Evolutionary conservation across 495 filamentous ascomycete species (phyloP), one percentile per base, ranked within the genome.

Genomic region (Aspergillus saccharolyticus): DNA sequence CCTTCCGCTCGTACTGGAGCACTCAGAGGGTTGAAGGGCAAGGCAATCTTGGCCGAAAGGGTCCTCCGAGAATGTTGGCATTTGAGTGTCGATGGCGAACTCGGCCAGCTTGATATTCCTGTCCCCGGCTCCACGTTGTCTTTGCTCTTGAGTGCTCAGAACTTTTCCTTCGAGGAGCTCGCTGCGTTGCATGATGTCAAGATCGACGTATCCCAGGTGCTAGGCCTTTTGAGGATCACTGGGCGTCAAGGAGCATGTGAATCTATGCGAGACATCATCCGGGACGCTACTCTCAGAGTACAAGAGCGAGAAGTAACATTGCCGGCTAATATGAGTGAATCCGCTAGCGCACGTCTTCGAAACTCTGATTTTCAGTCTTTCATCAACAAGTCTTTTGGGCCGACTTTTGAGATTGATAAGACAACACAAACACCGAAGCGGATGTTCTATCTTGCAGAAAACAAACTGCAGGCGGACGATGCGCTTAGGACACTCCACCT

Each of bases 21-120:
- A 16, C 28, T 62, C 18, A 59, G 57, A 42, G 59, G 54, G 14
- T 48, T 67, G 19, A 70, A 59, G 46, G 59, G 61, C 9, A 80
- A 80, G 48, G 16, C 70, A 0, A 43, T 65, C 1, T 51, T 78
- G 12, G 67, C 69, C 33, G 70, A 77, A 42, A 67, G 46, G 18
- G 73, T 81, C 28, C 62, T 79, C 48, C 67, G 74, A 14, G 70
- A 75, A 18, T 73, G 67, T 53, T 81, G 78, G 78, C 55, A 75
- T 20, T 53, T 81, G 25, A 70, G 61, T 8, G 49, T 74, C 16
- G 44, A 44, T n/a, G 62, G 66, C 22, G 73, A 78, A 52, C 39
- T 72, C 42, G 78, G 78, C 12, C 72, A 74, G 53, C 20, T 79
- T 24, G 76, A 79, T 24, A 66, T 80, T 16, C 63, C 53, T 14